These are phyloP conservation scores for Penicillium malachiteum DNA, from an alignment of 495 filamentous ascomycete genomes.

Conservation along the genomic window DNA sequence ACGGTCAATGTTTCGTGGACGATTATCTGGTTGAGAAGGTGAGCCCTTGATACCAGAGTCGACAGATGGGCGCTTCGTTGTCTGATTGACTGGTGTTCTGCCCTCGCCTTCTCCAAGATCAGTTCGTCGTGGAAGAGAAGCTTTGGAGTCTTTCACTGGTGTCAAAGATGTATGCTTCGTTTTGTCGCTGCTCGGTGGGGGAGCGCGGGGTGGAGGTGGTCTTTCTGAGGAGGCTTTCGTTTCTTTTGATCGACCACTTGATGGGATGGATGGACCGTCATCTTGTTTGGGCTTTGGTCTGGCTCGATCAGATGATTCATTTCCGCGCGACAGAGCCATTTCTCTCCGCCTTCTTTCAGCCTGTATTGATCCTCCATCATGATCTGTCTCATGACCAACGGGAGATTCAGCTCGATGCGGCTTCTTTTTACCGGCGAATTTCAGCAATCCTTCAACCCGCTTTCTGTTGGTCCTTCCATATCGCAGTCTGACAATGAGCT, in stretches of 20 bases:
- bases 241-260: conserved; percentile 21
- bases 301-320: conserved; percentile 8
- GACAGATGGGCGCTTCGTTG: conserved; percentile 25
- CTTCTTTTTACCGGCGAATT: conserved; percentile 44
- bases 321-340: not conserved
- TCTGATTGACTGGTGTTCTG: conserved; percentile 26
- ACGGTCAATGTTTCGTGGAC: conserved; percentile 36
- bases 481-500: conserved; percentile 35
- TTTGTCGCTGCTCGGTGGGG: conserved; percentile 25
- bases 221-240: conserved; percentile 26
- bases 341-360: conserved; percentile 18
- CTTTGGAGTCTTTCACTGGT: conserved; percentile 33
- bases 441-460: conserved; percentile 44
- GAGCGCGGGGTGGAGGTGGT: conserved; percentile 7
- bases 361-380: conserved; percentile 18
- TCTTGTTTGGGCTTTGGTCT: conserved; percentile 24
- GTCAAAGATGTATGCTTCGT: conserved; percentile 27
- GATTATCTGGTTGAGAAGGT: conserved; percentile 28
- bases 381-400: conserved; percentile 21
- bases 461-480: conserved; percentile 44
- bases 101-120: conserved; percentile 30
- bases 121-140: conserved; percentile 22
- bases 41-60: conserved; percentile 32
- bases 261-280: conserved; percentile 12
- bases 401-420: conserved; percentile 24